Conservation (phyloP, 148 eudicot species). For the Drosera capensis region DNA sequence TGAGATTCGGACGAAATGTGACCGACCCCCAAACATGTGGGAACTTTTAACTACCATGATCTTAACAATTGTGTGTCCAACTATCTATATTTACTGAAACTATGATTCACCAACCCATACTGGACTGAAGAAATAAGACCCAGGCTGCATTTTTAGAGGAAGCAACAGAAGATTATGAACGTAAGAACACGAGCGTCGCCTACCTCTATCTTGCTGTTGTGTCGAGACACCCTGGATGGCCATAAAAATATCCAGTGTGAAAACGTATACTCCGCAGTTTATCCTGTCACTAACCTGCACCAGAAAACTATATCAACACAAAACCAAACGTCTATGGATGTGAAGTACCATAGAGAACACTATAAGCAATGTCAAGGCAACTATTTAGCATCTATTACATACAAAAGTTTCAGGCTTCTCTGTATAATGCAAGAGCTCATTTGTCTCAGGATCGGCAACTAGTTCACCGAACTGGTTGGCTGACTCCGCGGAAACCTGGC, state of each 20-base stretch:
- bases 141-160: too few relatives aligned
- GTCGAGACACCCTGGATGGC: not conserved
- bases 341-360: not conserved
- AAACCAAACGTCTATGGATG: conserved; percentile 1
- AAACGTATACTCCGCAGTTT: not conserved
- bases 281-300: conserved; percentile 44
- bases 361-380: not conserved
- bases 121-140: too few relatives aligned
- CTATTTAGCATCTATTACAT: conserved; percentile 17
- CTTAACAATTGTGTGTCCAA: too few relatives aligned
- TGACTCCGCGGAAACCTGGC: conserved; percentile 91
- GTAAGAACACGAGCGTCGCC: not conserved
- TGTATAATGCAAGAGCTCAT: conserved; percentile 85
- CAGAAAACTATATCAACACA: conserved; percentile 4
- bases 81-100: too few relatives aligned
- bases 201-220: not conserved
- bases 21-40: too few relatives aligned
- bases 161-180: not conserved
- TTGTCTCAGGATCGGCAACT: conserved; percentile 72
- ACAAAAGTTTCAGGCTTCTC: conserved; percentile 99
- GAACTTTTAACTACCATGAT: too few relatives aligned
- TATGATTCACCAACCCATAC: too few relatives aligned
- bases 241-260: not conserved
- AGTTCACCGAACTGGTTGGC: conserved; percentile 90
- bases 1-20: too few relatives aligned